Evolutionary conservation across 2,329 filamentous ascomycete genomes (phyloP), one percentile per base, ranked within the genome.

Genomic region (Scytalidium sp.): DNA sequence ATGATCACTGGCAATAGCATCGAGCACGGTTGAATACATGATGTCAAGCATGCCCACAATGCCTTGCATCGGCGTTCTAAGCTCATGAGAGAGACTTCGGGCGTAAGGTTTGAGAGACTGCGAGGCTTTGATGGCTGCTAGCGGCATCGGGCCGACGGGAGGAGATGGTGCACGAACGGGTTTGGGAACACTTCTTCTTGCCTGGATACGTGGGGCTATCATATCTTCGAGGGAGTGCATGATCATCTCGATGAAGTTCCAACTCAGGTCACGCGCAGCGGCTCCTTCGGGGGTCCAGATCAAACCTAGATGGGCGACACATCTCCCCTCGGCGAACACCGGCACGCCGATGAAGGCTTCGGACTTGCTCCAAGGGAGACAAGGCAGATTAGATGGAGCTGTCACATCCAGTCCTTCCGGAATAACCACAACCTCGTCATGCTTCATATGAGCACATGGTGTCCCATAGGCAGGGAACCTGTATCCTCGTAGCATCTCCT

Each of bases 11-110:
- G 80, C 76, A 7, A 83, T 76, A 17, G 82, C 81, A 61, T 88
- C 85, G 50, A 85, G 75, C 2, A 88, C 82, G 2, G 83, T 87
- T 3, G 84, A 82, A 67, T 88, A 83, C 83, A 89, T 88, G 52
- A 89, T 83, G 67, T 89, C 85, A 41, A 89, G 69, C 85, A 88
- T 88, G 6, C 85, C 85, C 13, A 89, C 84, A 6, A 89, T 83
- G 40, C 85, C 85, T 65, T 89, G 85, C 84, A 89, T 88, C 1
- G 85, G 85, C 3, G 85, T 89, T 53, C 85, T 74, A 43, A 89
- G 66, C 62, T 89, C 85, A 57, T 89, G 85, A 1, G 85, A 89
- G 25, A 89, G 67, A 60, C 82, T 87, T 54, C 84, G 77, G n/a
- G 85, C 85, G 61, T 86, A 88, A 0, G 85, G 84, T 60, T 87